Conservation (phyloP, 345 rosid genomes). For the Erucastrum elatum region DNA sequence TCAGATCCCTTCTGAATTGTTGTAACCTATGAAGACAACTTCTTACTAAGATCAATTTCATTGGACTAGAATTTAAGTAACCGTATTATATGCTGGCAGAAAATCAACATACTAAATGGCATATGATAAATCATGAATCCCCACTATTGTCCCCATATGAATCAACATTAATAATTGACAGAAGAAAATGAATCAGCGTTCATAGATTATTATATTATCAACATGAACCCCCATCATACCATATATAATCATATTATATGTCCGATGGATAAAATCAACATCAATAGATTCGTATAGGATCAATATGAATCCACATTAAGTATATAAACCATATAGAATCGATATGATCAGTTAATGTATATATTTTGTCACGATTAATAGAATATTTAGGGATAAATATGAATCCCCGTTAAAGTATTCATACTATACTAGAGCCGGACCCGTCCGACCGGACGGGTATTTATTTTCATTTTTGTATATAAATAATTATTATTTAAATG, state of each 20-base stretch:
- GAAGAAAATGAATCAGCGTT: not conserved
- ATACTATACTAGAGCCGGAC: no score
- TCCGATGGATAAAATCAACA: constrained; percentile 14
- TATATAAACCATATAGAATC: not conserved
- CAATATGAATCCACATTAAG: constrained; percentile 13
- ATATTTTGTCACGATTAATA: not conserved
- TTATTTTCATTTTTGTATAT: no score
- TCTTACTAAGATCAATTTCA: constrained; percentile 20
- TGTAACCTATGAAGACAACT: not conserved
- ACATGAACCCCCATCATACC: constrained; percentile 17
- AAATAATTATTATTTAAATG: no score
- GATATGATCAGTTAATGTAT: not conserved
- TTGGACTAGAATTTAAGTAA: constrained; percentile 12
- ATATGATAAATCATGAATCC: constrained; percentile 5
- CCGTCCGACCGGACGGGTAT: no score
- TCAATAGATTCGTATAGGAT: not conserved
- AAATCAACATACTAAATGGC: constrained; percentile 1
- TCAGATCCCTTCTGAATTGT: not conserved
- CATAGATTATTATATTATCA: constrained; percentile 16
- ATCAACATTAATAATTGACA: not conserved
- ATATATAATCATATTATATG: constrained; percentile 18
- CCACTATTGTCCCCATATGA: constrained; percentile 17
- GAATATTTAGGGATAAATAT: not conserved
- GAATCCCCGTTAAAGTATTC: not conserved
- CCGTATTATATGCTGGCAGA: not conserved